Evolutionary conservation across 139 green algal species (phyloP), one percentile per base, ranked within the genome.

Genomic region (Astrephomene gubernaculifera): DNA sequence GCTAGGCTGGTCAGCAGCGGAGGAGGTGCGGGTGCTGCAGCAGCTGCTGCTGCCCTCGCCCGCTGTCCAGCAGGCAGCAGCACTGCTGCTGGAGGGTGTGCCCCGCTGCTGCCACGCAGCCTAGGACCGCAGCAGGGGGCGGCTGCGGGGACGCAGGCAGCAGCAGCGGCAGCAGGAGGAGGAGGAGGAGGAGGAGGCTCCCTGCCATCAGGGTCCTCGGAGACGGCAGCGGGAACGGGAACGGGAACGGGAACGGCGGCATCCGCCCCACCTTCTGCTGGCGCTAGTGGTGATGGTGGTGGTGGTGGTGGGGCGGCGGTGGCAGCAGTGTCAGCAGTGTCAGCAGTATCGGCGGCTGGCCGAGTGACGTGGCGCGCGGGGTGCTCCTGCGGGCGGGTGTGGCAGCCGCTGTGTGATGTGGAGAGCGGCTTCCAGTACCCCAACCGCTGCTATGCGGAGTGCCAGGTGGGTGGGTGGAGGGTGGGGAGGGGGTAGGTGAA

Each of bases 361-460:
- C 70, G 12, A 44, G 25, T 82, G 21, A 71, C 43, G 4, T 84
- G 78, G 78, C 78, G 41, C 0, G 43, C 6, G 1, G 61, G 78
- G 31, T 84, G 78, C 41, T 24, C 19, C 64, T 84, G 78, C 63
- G 17, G 0, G 25, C 31, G 27, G 24, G 6, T 27, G n/a, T 84
- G 78, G 78, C 31, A 52, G 63, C 78, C 78, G 19, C 43, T 84
- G 41, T 84, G 78, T 24, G 43, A 74, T 25, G n/a, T 9, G 7
- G 43, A 1, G 4, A 65, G 38, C 0, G 78, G 63, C 31, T 4
- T 25, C 24, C 78, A 84, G n/a, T 74, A 63, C 33, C 78, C 78
- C n/a, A 84, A 67, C 78, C 6, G 54, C 24, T 84, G 78, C 44
- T 84, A 67, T 43, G 78, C 78, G 22, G 43, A 64, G 8, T 84